phyloP scores from a whole-genome alignment of 805 yeast species.

The Pichia nakasei region DNA sequence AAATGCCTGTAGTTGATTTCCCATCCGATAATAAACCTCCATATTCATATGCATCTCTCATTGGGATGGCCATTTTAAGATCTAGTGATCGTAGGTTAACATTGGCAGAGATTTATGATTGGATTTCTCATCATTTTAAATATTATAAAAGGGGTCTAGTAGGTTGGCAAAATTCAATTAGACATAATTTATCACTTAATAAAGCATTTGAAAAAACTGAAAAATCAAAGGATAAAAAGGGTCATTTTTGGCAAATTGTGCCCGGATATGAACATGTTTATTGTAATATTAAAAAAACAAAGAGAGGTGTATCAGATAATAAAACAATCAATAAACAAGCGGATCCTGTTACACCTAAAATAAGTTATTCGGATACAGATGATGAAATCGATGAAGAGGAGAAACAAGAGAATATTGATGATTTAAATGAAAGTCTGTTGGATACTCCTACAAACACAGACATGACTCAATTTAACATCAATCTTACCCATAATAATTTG shows the following conservation, averaged over 20 bases:
- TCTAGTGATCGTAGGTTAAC: slow-evolving; percentile 68
- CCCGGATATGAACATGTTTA: slow-evolving; percentile 78
- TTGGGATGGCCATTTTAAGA: slow-evolving; percentile 85
- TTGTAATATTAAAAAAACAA: slow-evolving; percentile 49
- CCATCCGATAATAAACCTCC: slow-evolving; percentile 70
- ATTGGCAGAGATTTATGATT: slow-evolving; percentile 74
- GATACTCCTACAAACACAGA: not conserved
- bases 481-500: not conserved
- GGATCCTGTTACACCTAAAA: slow-evolving; percentile 3
- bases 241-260: slow-evolving; percentile 89
- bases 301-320: slow-evolving; percentile 16
- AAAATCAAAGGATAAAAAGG: slow-evolving; percentile 83
- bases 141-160: slow-evolving; percentile 79
- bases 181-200: slow-evolving; percentile 87
- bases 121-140: slow-evolving; percentile 83
- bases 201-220: slow-evolving; percentile 89
- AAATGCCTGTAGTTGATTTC: slow-evolving; percentile 37
- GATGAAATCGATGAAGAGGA: slow-evolving; percentile 1
- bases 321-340: not conserved
- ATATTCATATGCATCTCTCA: slow-evolving; percentile 85
- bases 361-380: not conserved
- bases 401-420: not conserved
- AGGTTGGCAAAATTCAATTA: slow-evolving; percentile 96
- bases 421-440: not conserved
- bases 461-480: not conserved